These are phyloP conservation scores for Volutella citrinella DNA, from an alignment of 2,329 filamentous ascomycete genomes.

Conservation along the genomic window DNA sequence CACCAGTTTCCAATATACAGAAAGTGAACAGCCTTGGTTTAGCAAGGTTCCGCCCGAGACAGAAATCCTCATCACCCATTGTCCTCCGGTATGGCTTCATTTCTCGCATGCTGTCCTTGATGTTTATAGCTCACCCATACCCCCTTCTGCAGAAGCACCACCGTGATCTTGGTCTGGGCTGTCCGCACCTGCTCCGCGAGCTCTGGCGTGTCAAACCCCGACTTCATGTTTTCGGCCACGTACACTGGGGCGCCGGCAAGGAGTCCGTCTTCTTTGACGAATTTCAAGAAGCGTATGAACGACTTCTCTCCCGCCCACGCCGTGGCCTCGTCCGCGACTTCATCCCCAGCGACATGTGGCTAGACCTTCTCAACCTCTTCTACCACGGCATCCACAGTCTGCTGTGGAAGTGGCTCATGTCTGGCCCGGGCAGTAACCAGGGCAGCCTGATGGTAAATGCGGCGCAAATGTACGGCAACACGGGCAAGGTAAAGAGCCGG, in stretches of 20 bases:
- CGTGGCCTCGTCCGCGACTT: slow-evolving; percentile 45
- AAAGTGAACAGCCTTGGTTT: slow-evolving; percentile 66
- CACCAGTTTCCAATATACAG: slow-evolving; percentile 67
- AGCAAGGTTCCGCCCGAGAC: slow-evolving; percentile 67
- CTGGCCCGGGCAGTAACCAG: slow-evolving; percentile 47
- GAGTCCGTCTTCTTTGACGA: slow-evolving; percentile 73
- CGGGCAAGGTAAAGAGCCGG: slow-evolving; percentile 44
- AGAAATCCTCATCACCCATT: slow-evolving; percentile 79
- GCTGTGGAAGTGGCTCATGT: slow-evolving; percentile 56
- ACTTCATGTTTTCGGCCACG: slow-evolving; percentile 82
- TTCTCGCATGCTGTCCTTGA: neutral
- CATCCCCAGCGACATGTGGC: slow-evolving; percentile 44
- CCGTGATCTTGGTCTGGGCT: slow-evolving; percentile 67
- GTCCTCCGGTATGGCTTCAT: slow-evolving; percentile 57
- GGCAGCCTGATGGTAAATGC: slow-evolving; percentile 56
- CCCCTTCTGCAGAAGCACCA: slow-evolving; percentile 61
- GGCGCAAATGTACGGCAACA: slow-evolving; percentile 52
- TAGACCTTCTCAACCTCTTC: slow-evolving; percentile 43
- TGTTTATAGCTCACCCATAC: slow-evolving; percentile 11
- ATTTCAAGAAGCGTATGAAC: slow-evolving; percentile 68
- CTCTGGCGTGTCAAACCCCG: slow-evolving; percentile 70
- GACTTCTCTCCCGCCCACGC: slow-evolving; percentile 47
- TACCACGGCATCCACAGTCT: slow-evolving; percentile 45
- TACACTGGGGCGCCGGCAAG: slow-evolving; percentile 71
- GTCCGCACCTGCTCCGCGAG: slow-evolving; percentile 67